A percentile compares a stretch with the other conserved stretches of the same genome.
Conservation (phyloP, 768 basidiomycete species). For the Kwoniella sp. region DNA sequence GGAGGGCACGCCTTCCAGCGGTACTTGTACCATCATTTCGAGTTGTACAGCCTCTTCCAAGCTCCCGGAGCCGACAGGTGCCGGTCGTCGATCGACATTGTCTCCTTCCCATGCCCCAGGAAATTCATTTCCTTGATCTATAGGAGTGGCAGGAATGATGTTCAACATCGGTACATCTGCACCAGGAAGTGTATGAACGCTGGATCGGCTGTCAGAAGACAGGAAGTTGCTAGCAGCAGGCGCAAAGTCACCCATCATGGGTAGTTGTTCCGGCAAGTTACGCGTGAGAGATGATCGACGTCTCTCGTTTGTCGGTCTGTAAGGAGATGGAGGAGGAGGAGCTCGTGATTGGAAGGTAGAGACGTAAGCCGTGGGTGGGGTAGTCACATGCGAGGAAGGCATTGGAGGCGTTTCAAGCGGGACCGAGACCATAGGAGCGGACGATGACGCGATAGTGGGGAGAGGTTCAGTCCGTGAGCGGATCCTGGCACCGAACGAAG, state of each 20-base stretch:
- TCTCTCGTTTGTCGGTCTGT: conserved; percentile 43
- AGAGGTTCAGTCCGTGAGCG: conserved; percentile 17
- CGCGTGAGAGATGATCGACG: conserved; percentile 26
- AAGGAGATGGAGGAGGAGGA: conserved; percentile 46
- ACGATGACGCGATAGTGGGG: conserved; percentile 1
- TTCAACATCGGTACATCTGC: conserved; percentile 45
- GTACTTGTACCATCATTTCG: conserved; percentile 31
- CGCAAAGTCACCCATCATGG: conserved; percentile 16
- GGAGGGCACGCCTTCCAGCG: conserved; percentile 31
- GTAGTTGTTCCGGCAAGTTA: conserved; percentile 25
- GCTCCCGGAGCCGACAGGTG: conserved; percentile 1
- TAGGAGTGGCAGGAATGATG: conserved; percentile 51
- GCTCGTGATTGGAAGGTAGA: conserved; percentile 35
- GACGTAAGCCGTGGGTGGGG: conserved; percentile 48
- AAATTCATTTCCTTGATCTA: conserved; percentile 39
- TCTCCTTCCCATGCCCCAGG: conserved; percentile 5
- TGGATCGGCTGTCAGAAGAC: conserved; percentile 19
- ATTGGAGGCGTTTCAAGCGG: conserved; percentile 31
- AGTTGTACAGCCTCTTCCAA: conserved; percentile 31
- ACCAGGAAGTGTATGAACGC: conserved; percentile 26
- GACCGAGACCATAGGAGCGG: not conserved
- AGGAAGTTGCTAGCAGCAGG: conserved; percentile 17
- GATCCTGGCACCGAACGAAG: conserved; percentile 41
- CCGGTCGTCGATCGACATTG: not conserved
- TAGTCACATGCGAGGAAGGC: conserved; percentile 39